Evolutionary conservation across 805 yeast genomes (phyloP), one percentile per base, ranked within the genome.

Genomic region (Wickerhamomyces xylosicus): DNA sequence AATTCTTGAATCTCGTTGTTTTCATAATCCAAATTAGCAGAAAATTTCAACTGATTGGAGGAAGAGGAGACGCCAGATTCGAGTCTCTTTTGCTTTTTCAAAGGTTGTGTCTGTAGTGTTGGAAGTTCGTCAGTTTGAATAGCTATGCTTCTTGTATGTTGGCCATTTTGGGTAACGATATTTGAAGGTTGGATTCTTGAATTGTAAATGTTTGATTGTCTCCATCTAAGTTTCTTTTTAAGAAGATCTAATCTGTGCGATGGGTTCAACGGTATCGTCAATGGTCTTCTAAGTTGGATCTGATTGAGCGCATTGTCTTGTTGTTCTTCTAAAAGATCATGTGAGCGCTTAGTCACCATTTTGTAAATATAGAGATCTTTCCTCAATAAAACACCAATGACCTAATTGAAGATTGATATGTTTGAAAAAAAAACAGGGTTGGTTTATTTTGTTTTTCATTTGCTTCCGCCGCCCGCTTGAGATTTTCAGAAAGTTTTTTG

Each of bases 141-240:
- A 18, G 33, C 15, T 20, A 17, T 28, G 11, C 19, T n/a, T 31
- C 32, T 31, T 13, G 27, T 19, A 19, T 11, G 11, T 11, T 18
- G 13, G 21, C 19, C 17, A 10, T 31, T 31, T 5, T 31, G 17
- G 15, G 13, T 19, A 15, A 31, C 5, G 11, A 16, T n/a, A 10
- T 15, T 31, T 5, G 33, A 29, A 4, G 15, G 16, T 22, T 15
- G 31, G 31, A 34, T 47, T 38, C 42, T 50, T 2, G 47, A 33
- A 17, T 45, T 46, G 37, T 54, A 54, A 1, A 52, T 33, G 4
- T 43, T 40, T 6, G 57, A 48, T 34, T 46, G 47, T 40, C 57
- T 50, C 58, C 58, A 54, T 34, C 35, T 45, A 34, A 50, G 56
- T 37, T 48, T 50, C 47, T 50, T 52, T 27, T 47, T 50, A 22